Conservation (phyloP, 345 rosid species). For the Carallia pectinifolia region DNA sequence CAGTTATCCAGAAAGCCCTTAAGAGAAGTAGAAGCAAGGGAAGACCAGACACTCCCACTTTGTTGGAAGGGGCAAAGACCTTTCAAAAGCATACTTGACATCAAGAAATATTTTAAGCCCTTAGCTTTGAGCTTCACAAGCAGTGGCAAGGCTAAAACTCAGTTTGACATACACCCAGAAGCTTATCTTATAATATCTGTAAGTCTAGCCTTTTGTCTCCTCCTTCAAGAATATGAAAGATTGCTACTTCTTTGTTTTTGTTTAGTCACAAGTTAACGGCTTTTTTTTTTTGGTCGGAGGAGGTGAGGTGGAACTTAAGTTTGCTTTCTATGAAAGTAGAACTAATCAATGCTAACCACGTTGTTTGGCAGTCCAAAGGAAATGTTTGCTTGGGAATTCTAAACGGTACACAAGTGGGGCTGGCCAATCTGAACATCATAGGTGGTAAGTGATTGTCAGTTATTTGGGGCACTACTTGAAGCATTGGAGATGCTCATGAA, state of each 20-base stretch:
- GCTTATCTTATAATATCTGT: conserved; percentile 81
- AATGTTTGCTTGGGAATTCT: conserved; percentile 88
- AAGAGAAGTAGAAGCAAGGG: conserved; percentile 60
- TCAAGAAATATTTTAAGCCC: conserved; percentile 72
- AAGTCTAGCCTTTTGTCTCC: conserved; percentile 18
- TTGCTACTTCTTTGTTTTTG: background rate
- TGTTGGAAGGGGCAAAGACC: conserved; percentile 92
- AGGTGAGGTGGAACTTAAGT: no score
- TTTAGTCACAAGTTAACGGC: background rate
- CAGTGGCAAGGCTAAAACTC: conserved; percentile 48
- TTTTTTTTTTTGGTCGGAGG: no score
- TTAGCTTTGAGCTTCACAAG: conserved; percentile 53
- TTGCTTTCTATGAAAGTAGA: no score
- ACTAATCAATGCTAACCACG: background rate
- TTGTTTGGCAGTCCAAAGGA: conserved; percentile 54
- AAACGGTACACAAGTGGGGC: conserved; percentile 76
- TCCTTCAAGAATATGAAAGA: no score
- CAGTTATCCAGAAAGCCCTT: conserved; percentile 52
- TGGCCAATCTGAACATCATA: conserved; percentile 56
- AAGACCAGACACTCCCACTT: conserved; percentile 69
- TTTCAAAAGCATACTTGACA: conserved; percentile 62
- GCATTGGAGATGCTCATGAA: background rate
- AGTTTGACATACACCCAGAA: conserved; percentile 65
- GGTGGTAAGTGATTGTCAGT: conserved; percentile 77
- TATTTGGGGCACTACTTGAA: background rate